Percentiles rank a stretch among this genome's conserved stretches.
These are phyloP conservation scores for Amphirosellinia nigrospora DNA, from an alignment of 495 filamentous ascomycete species.

Conservation along the genomic window DNA sequence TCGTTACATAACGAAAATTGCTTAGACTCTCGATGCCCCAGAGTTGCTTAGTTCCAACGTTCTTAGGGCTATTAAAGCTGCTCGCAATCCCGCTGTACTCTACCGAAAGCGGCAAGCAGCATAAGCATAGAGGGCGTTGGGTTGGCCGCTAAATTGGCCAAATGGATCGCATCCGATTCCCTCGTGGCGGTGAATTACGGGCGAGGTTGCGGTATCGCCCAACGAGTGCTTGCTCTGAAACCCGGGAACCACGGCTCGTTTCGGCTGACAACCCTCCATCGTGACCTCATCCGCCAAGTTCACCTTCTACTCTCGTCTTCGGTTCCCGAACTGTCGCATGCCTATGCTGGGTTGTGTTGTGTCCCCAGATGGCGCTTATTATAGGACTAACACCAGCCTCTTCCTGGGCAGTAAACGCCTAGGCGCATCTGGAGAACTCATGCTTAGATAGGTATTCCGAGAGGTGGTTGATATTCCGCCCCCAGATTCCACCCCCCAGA, in stretches of 20 bases:
- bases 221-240: background rate
- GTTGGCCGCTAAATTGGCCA: background rate
- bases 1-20: background rate
- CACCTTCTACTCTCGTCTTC: conserved; percentile 23
- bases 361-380: background rate
- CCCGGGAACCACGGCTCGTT: conserved; percentile 4
- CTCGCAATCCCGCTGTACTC: background rate
- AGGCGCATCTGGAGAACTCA: background rate
- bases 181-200: background rate
- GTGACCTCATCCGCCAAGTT: background rate
- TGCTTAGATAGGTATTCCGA: background rate
- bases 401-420: background rate
- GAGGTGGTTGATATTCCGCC: background rate
- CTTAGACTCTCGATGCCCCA: background rate
- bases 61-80: background rate
- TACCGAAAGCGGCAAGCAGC: conserved; percentile 2
- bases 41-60: background rate
- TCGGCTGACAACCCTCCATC: conserved; percentile 1
- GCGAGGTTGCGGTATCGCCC: background rate
- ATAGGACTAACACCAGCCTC: background rate
- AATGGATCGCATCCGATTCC: background rate
- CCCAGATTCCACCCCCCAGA: too few species aligned
- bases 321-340: conserved; percentile 1
- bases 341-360: background rate
- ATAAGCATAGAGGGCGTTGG: background rate